Conservation (phyloP, 345 rosid genomes). For the Microthlaspi erraticum region DNA sequence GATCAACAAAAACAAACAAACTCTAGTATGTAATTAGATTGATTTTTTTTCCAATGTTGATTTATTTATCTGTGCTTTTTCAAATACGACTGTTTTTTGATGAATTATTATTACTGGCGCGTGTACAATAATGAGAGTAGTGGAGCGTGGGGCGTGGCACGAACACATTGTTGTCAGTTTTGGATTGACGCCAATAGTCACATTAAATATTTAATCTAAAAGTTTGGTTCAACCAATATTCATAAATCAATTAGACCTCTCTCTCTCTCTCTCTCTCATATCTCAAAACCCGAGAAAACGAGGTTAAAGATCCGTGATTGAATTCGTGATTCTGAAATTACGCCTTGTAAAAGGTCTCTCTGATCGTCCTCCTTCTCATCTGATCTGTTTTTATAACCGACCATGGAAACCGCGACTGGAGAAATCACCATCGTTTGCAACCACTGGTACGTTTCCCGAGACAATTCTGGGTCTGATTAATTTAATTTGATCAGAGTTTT, state of each 20-base stretch:
- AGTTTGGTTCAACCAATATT: conserved; percentile 41
- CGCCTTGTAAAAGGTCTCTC: conserved; percentile 9
- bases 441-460: conserved; percentile 70
- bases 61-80: not conserved
- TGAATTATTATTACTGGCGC: not conserved
- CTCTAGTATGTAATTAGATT: not conserved
- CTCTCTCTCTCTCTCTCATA: conserved; percentile 23
- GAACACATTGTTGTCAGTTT: conserved; percentile 8
- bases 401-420: conserved; percentile 69
- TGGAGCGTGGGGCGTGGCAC: conserved; percentile 21
- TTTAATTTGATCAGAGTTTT: conserved; percentile 4
- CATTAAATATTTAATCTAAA: not conserved
- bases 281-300: conserved; percentile 29
- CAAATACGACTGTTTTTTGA: not conserved
- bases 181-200: conserved; percentile 24
- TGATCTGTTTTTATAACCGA: conserved; percentile 24
- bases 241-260: conserved; percentile 1
- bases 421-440: conserved; percentile 68
- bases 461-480: not conserved
- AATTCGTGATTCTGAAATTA: conserved; percentile 21
- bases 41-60: not conserved
- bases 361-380: conserved; percentile 18
- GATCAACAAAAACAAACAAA: not conserved
- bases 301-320: conserved; percentile 32
- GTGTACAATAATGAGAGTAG: not conserved